Evolutionary conservation across 306 rosid genomes (phyloP).

Genomic region (Abrus pulchellus): DNA sequence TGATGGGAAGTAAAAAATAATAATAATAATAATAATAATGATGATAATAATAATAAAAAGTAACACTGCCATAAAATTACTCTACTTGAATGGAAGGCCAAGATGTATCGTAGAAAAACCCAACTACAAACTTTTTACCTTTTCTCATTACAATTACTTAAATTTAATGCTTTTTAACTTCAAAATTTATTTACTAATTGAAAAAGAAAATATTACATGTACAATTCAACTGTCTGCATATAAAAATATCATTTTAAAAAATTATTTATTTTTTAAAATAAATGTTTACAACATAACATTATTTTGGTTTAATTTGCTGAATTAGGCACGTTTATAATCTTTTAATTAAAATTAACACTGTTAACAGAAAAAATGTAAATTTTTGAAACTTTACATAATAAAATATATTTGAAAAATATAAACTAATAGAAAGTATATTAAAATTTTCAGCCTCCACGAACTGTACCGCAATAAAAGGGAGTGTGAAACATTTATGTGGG

Average conservation of each 20-base stretch:
- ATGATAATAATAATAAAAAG: background rate
- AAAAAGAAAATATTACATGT: background rate
- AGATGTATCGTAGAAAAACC: too few species aligned
- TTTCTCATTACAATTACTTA: background rate
- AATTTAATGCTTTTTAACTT: background rate
- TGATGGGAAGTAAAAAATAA: background rate
- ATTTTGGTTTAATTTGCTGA: background rate
- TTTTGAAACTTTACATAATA: too few species aligned
- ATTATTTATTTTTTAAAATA: too few species aligned
- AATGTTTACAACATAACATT: background rate
- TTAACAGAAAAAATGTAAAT: background rate
- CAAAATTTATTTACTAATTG: background rate
- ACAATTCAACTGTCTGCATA: background rate
- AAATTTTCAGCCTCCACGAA: background rate
- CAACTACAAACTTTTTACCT: background rate
- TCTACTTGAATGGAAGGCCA: too few species aligned
- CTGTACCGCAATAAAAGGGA: slow-evolving; percentile 23
- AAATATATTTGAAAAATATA: background rate
- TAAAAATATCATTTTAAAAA: too few species aligned
- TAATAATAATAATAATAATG: background rate
- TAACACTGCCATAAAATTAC: too few species aligned
- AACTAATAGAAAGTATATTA: background rate
- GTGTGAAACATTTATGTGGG: slow-evolving; percentile 31
- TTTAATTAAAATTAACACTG: background rate
- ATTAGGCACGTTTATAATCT: background rate